phyloP scores from a whole-genome alignment of 2,329 filamentous ascomycete genomes.

The Coleophoma cylindrospora region DNA sequence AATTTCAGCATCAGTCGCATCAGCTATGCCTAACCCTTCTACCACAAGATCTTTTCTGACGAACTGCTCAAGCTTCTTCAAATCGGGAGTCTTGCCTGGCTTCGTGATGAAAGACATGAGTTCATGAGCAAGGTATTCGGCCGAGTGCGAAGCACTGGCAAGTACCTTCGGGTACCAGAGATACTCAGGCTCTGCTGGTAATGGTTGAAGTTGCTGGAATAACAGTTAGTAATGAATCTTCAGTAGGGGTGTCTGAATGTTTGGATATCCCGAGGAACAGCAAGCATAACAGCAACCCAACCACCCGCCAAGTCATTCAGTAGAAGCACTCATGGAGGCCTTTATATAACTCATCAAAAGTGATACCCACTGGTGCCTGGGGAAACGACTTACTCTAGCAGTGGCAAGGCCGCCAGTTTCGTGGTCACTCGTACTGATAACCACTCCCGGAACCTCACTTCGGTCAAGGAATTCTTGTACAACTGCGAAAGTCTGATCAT shows the following conservation, averaged over 20 bases:
- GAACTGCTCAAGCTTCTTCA: conserved; percentile 41
- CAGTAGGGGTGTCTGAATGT: too few species aligned
- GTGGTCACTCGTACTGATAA: conserved; percentile 91
- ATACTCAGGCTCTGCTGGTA: conserved; percentile 56
- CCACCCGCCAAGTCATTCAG: too few species aligned
- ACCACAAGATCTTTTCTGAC: conserved; percentile 64
- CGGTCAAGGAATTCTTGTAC: conserved; percentile 81
- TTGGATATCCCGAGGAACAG: too few species aligned
- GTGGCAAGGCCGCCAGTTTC: conserved; percentile 87
- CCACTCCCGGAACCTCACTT: conserved; percentile 67
- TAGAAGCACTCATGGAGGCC: too few species aligned
- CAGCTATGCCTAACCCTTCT: conserved; percentile 68
- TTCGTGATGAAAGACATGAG: conserved; percentile 53
- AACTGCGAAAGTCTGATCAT: conserved; percentile 77
- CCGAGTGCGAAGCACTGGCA: conserved; percentile 70
- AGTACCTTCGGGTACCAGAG: conserved; percentile 80
- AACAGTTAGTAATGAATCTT: neutral
- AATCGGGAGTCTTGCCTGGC: neutral
- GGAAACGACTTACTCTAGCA: conserved; percentile 54
- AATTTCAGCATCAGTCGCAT: conserved; percentile 70
- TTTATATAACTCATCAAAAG: too few species aligned
- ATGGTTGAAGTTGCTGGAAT: conserved; percentile 44
- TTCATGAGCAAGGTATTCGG: conserved; percentile 62
- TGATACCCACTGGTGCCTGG: too few species aligned
- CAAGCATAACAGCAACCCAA: too few species aligned